Evolutionary conservation across 257 asterid species (phyloP).

Genomic region (Jacaranda mimosifolia): DNA sequence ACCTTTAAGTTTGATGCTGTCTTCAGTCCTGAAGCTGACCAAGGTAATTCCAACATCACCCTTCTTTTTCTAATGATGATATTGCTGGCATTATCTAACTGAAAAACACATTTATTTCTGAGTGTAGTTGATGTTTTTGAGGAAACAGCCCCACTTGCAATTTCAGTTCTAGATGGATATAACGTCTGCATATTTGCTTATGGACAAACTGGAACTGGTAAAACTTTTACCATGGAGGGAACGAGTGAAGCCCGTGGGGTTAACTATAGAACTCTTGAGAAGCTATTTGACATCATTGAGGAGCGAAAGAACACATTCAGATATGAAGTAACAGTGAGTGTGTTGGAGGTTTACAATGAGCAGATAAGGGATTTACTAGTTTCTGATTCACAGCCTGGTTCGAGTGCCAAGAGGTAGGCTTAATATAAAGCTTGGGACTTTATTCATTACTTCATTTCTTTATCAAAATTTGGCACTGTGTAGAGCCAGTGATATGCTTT

Average conservation of each 20-base stretch:
- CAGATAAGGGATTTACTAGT: constrained; percentile 83
- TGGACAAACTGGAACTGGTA: constrained; percentile 98
- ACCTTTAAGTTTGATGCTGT: constrained; percentile 82
- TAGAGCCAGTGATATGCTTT: not conserved
- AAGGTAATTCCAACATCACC: constrained; percentile 53
- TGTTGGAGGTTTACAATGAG: constrained; percentile 95
- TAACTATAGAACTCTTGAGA: constrained; percentile 88
- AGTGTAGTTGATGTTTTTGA: constrained; percentile 81
- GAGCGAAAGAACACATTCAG: constrained; percentile 72
- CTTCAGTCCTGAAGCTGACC: constrained; percentile 83
- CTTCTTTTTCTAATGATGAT: constrained; percentile 11
- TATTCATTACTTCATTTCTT: not conserved
- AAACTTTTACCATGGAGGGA: constrained; percentile 98
- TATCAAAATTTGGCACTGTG: not conserved
- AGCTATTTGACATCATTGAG: constrained; percentile 75
- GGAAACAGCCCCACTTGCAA: constrained; percentile 89
- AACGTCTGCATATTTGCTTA: constrained; percentile 94
- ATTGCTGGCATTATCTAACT: not conserved
- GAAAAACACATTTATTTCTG: constrained; percentile 31
- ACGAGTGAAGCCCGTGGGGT: constrained; percentile 92
- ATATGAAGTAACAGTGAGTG: constrained; percentile 87
- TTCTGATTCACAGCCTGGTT: constrained; percentile 65
- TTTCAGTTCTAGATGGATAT: constrained; percentile 93
- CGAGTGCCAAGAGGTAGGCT: constrained; percentile 66
- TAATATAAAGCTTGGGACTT: not conserved